Evolutionary conservation across 257 asterid genomes (phyloP).

Genomic region (Lithospermum erythrorhizon): DNA sequence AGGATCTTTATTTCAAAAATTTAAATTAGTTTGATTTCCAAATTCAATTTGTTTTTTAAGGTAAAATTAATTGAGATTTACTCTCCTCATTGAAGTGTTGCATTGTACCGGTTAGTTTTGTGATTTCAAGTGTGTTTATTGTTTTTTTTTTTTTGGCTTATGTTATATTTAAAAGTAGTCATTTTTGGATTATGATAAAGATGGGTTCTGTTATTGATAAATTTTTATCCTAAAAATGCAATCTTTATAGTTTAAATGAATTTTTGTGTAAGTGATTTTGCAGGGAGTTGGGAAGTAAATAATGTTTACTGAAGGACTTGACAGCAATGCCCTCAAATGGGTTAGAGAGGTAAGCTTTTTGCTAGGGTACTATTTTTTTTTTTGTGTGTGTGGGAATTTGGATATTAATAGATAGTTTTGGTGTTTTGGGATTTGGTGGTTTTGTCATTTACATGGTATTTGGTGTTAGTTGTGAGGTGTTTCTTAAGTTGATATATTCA

Average conservation of each 20-base stretch:
- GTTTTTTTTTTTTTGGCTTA: background rate
- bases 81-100: no score
- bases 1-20: no score
- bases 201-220: no score
- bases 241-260: background rate
- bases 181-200: no score
- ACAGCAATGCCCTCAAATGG: constrained; percentile 43
- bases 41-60: no score
- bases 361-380: no score
- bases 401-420: no score
- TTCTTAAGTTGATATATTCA: background rate
- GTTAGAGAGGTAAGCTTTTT: constrained; percentile 30
- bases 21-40: no score
- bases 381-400: no score
- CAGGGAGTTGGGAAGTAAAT: constrained; percentile 5
- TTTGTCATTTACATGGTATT: background rate
- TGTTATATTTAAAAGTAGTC: no score
- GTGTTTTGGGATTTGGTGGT: background rate
- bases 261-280: constrained; percentile 12
- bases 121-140: background rate
- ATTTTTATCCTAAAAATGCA: background rate
- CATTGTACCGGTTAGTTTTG: no score
- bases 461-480: background rate
- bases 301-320: constrained; percentile 47
- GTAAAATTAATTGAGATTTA: no score